A percentile compares a stretch with the other conserved stretches of the same genome.
Conservation (phyloP, 1,284 basidiomycete species). For the Ceratobasidium sp. region DNA sequence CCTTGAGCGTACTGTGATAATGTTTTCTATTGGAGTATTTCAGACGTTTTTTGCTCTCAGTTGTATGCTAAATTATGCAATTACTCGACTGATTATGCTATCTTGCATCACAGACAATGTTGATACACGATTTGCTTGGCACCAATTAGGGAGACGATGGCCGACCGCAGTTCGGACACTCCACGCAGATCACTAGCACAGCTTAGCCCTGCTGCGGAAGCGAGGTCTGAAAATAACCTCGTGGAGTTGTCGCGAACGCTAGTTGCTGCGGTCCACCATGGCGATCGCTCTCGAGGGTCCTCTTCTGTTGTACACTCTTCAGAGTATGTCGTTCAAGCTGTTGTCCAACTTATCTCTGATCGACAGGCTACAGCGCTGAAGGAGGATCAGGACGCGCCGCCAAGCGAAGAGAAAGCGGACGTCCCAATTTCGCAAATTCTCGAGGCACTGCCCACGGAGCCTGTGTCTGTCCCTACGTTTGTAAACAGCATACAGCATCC, state of each 20-base stretch:
- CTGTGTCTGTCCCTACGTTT: slow-evolving; percentile 21
- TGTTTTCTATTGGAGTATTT: background rate
- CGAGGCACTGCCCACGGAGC: background rate
- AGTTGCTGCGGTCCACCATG: slow-evolving; percentile 15
- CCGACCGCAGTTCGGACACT: slow-evolving; percentile 18
- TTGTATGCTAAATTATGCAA: background rate
- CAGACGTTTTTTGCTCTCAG: background rate
- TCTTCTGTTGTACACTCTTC: slow-evolving; percentile 40
- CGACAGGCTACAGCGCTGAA: slow-evolving; percentile 6
- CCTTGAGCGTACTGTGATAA: background rate
- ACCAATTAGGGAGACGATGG: background rate
- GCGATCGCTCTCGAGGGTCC: slow-evolving; percentile 15
- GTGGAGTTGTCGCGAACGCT: no score
- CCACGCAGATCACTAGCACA: slow-evolving; percentile 10
- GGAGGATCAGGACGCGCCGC: background rate
- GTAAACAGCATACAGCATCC: slow-evolving; percentile 4
- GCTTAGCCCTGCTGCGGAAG: background rate
- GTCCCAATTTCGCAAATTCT: slow-evolving; percentile 7
- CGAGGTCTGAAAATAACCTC: background rate
- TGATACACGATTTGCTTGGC: background rate
- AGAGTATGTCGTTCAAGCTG: slow-evolving; percentile 16
- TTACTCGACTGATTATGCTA: background rate
- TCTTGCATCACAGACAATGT: background rate
- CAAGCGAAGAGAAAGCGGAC: background rate
- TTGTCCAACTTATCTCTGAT: background rate